Base-by-base conservation (phyloP, 2,329 filamentous ascomycete species). In the Penicillium sp. region DNA sequence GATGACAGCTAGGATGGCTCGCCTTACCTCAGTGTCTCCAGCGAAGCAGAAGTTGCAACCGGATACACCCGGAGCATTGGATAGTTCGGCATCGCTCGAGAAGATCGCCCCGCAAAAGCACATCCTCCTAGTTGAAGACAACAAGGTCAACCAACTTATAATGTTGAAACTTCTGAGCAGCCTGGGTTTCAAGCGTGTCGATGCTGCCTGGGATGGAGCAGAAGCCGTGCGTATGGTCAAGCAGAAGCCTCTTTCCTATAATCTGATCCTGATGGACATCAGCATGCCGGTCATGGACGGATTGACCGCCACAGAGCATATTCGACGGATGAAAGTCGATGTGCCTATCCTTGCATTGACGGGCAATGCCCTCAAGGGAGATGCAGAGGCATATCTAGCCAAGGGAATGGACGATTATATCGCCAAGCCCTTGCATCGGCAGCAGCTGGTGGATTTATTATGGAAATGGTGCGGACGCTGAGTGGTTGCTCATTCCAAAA, bases 361-460 rank as follows among this genome's bases (percentile, higher is more conserved):
- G 1, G 77, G 77, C 0, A 77, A 79, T 52, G 78, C 78, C 0
- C 65, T 81, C 17, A 76, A 77, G 43, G 78, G 75, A 0, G 77
- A 81, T 51, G 72, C 69, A 4, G 78, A 80, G 40, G 69, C 66
- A 9, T 81, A 78, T 53, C 65, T 78, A 26, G 71, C 73, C 4
- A 73, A 72, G 43, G 78, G 78, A 0, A 78, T 81, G 77, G 73
- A 76, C 37, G 77, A 75, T 37, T 80, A 79, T 53, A 67, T 81
- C 12, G 66, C 77, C 2, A 81, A 80, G 55, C 78, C 77, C 0
- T 71, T 80, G 10, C 72, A 77, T 55, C 70, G 73, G n/a, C 71
- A 72, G 43, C 64, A 72, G 7, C 55, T 79, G 38, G 65, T 76
- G 24, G 68, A 69, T 22, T 61, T 74, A 49, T 54, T 79, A 31